These are phyloP conservation scores for Luzula sylvatica DNA, from an alignment of 176 grass and related monocot genomes.

Conservation along the genomic window DNA sequence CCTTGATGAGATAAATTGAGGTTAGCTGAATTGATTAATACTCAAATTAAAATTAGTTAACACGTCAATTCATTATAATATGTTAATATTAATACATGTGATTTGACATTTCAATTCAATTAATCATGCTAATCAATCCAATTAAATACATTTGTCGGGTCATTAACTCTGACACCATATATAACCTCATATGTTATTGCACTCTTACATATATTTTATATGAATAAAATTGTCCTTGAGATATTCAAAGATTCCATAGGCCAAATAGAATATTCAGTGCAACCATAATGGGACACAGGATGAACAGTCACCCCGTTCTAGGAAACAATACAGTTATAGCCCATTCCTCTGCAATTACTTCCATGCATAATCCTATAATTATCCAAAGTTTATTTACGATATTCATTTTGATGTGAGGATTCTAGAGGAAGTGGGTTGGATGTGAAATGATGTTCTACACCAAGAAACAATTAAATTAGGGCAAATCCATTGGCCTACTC, in stretches of 20 bases:
- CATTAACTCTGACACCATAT: too few relatives aligned
- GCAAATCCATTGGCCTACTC: constrained; percentile 5
- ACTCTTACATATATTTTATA: not conserved
- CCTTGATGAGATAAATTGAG: too few relatives aligned
- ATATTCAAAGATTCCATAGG: constrained; percentile 8
- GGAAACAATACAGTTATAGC: constrained; percentile 1
- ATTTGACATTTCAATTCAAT: too few relatives aligned
- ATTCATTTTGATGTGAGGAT: not conserved
- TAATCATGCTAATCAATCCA: too few relatives aligned
- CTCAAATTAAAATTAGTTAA: too few relatives aligned
- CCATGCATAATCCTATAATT: constrained; percentile 3
- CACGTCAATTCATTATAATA: too few relatives aligned
- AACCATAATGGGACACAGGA: constrained; percentile 14
- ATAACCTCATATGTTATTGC: not conserved
- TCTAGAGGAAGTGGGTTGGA: constrained; percentile 11
- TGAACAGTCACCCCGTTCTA: not conserved
- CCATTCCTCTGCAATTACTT: constrained; percentile 5
- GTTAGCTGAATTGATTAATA: too few relatives aligned
- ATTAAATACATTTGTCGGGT: too few relatives aligned
- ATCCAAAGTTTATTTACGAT: not conserved
- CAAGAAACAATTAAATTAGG: constrained; percentile 3
- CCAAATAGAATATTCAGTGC: constrained; percentile 17
- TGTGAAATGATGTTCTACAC: not conserved
- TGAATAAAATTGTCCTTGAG: constrained; percentile 8
- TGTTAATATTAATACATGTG: too few relatives aligned